Percentiles rank a stretch among this genome's conserved stretches.
phyloP scores from a whole-genome alignment of 805 yeast genomes.

The Ogataea ganodermae region DNA sequence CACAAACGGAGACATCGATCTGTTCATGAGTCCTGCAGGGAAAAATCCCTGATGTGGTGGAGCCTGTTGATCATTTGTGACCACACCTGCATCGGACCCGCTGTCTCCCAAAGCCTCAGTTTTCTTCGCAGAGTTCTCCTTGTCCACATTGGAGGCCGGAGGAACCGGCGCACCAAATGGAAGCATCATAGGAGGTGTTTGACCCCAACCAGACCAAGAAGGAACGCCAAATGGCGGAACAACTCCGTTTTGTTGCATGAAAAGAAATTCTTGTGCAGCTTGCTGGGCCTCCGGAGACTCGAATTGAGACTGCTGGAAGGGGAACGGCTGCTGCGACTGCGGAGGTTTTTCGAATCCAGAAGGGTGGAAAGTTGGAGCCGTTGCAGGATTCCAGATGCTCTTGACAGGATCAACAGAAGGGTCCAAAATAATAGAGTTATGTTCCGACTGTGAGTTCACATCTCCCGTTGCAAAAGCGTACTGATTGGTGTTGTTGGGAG shows the following conservation, averaged over 20 bases:
- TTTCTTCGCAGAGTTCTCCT: slow-evolving; percentile 1
- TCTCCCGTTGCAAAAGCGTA: slow-evolving; percentile 33
- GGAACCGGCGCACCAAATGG: slow-evolving; percentile 12
- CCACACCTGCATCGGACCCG: slow-evolving; percentile 3
- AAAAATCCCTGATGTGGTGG: slow-evolving; percentile 21
- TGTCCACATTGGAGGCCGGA: not conserved
- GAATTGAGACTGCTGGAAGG: slow-evolving; percentile 17
- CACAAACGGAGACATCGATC: slow-evolving; percentile 42
- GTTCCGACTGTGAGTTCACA: slow-evolving; percentile 35
- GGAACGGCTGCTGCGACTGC: slow-evolving; percentile 12
- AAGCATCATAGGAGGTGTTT: slow-evolving; percentile 17
- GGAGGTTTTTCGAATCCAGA: slow-evolving; percentile 26
- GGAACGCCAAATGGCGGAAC: slow-evolving; percentile 24
- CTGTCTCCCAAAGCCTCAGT: slow-evolving; percentile 10
- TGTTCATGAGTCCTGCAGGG: slow-evolving; percentile 26
- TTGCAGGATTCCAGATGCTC: slow-evolving; percentile 67
- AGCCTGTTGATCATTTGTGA: not conserved
- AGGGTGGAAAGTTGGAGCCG: slow-evolving; percentile 63
- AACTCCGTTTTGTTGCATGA: slow-evolving; percentile 17
- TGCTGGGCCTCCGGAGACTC: slow-evolving; percentile 17
- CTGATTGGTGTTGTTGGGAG: slow-evolving; percentile 33
- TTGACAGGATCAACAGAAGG: slow-evolving; percentile 23
- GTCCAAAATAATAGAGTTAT: slow-evolving; percentile 36
- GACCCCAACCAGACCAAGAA: slow-evolving; percentile 16
- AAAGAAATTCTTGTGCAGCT: slow-evolving; percentile 10